Conservation (phyloP, 495 filamentous ascomycete species). For the Penicillium verhagenii region DNA sequence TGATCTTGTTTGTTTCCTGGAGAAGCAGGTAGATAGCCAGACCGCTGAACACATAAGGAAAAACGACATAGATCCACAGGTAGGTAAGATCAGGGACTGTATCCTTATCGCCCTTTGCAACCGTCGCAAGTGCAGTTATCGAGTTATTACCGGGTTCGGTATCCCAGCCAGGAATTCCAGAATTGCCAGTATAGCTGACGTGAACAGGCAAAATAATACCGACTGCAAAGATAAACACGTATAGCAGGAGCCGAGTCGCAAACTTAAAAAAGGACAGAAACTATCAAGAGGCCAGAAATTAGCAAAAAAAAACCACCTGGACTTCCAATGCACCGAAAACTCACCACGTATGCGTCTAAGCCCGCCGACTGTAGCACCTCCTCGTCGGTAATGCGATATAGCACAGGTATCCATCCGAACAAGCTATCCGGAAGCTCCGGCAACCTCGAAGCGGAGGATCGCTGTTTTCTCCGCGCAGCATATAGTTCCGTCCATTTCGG, state of each 20-base stretch:
- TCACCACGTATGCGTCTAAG: constrained; percentile 89
- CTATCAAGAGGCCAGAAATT: constrained; percentile 38
- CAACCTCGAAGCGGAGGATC: constrained; percentile 65
- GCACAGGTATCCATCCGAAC: constrained; percentile 89
- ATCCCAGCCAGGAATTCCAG: constrained; percentile 43
- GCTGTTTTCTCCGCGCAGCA: constrained; percentile 76
- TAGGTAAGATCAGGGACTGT: constrained; percentile 48
- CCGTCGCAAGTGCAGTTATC: constrained; percentile 4
- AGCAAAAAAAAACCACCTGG: too few relatives aligned
- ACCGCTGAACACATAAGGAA: constrained; percentile 85
- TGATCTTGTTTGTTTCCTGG: constrained; percentile 76
- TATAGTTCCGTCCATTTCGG: constrained; percentile 93
- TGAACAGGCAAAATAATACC: constrained; percentile 85
- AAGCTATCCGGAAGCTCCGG: constrained; percentile 83
- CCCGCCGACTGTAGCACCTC: constrained; percentile 88
- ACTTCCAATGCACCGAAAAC: constrained; percentile 31
- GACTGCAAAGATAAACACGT: constrained; percentile 76
- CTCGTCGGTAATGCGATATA: constrained; percentile 87
- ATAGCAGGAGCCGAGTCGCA: constrained; percentile 76
- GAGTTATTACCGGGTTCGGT: constrained; percentile 20
- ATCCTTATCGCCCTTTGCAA: constrained; percentile 30
- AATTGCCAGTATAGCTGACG: constrained; percentile 58
- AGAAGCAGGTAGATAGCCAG: constrained; percentile 82
- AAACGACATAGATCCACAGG: constrained; percentile 90
- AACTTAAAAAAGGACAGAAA: constrained; percentile 95